Base-by-base conservation (phyloP, 2,329 filamentous ascomycete species). In the Fusarium hostae region DNA sequence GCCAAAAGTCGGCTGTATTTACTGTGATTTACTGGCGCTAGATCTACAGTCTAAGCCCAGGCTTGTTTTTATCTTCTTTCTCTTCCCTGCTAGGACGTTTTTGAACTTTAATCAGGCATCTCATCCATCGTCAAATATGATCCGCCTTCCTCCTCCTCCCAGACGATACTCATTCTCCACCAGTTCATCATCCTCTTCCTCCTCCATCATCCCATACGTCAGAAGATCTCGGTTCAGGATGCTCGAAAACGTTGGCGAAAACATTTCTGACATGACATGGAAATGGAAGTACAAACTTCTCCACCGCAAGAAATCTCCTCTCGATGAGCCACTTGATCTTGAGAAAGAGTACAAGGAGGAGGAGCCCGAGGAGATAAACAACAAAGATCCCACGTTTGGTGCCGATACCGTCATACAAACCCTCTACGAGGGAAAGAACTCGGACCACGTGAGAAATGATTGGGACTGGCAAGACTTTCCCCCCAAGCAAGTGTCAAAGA, bases 401-500 rank as follows among this genome's bases (percentile, higher is more conserved):
- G 63, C 70, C 26, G 77, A 81, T 13, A 65, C 75, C 24, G 70
- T 70, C 50, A 75, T 82, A 68, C 83, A 84, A 76, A 82, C 78
- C 5, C 70, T 84, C 15, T 85, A 83, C 73, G 82, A 84, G 63
- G 79, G 80, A 11, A 75, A 73, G 37, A 72, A 77, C 39, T 77
- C 75, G 11, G 58, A 57, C 13, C 55, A 65, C 2, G 18, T 2
- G 6, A 48, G 44, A 13, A 32, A 40, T 15, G 34, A 67, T 43
- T 82, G 75, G 59, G 76, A 82, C 56, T 84, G 82, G 82, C 79
- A 81, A 35, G 79, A 82, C 62, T 81, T 81, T 56, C 83, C 84
- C 6, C 83, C 83, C 39, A 81, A 79, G 65, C 81, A 84, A 75
- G 74, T 83, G 59, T 83, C 80, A 75, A 84, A 83, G 61, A 77